Evolutionary conservation across 2,329 filamentous ascomycete species (phyloP).

Genomic region (Penicillium glabrum): DNA sequence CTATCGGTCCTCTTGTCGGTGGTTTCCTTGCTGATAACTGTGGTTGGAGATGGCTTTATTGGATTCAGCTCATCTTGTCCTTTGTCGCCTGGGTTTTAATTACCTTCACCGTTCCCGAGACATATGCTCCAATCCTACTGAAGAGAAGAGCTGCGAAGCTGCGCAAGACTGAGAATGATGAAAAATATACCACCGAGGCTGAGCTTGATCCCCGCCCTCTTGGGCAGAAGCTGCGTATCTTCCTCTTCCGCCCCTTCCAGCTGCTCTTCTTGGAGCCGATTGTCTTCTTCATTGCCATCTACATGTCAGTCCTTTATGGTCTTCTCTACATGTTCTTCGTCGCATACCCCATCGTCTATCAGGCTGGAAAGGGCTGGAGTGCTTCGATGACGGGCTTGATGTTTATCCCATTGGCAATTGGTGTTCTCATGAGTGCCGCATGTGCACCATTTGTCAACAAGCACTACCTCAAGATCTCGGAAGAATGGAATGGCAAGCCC

Average conservation of each 20-base stretch:
- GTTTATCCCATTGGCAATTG: conserved; percentile 81
- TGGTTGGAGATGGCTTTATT: conserved; percentile 84
- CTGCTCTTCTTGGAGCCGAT: conserved; percentile 82
- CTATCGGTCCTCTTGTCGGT: conserved; percentile 73
- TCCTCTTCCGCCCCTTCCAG: conserved; percentile 80
- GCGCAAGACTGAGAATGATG: conserved; percentile 66
- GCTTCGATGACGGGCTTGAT: conserved; percentile 75
- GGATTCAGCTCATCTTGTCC: conserved; percentile 78
- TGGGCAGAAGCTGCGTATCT: conserved; percentile 67
- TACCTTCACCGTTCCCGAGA: conserved; percentile 87
- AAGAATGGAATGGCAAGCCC: conserved; percentile 67
- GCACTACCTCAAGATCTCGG: conserved; percentile 68
- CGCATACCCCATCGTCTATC: conserved; percentile 63
- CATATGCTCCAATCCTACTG: conserved; percentile 79
- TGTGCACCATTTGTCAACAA: conserved; percentile 75
- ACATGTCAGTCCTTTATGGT: conserved; percentile 73
- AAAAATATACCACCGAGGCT: conserved; percentile 72
- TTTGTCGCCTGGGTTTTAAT: conserved; percentile 71
- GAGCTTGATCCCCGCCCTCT: conserved; percentile 74
- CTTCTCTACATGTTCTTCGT: conserved; percentile 55
- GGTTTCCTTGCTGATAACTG: conserved; percentile 70
- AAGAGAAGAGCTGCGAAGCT: conserved; percentile 68
- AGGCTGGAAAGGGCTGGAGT: conserved; percentile 75
- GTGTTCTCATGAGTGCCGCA: conserved; percentile 66
- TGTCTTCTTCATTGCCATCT: conserved; percentile 77